Base-by-base conservation (phyloP, 2,329 filamentous ascomycete species). In the Cytospora piceicola region DNA sequence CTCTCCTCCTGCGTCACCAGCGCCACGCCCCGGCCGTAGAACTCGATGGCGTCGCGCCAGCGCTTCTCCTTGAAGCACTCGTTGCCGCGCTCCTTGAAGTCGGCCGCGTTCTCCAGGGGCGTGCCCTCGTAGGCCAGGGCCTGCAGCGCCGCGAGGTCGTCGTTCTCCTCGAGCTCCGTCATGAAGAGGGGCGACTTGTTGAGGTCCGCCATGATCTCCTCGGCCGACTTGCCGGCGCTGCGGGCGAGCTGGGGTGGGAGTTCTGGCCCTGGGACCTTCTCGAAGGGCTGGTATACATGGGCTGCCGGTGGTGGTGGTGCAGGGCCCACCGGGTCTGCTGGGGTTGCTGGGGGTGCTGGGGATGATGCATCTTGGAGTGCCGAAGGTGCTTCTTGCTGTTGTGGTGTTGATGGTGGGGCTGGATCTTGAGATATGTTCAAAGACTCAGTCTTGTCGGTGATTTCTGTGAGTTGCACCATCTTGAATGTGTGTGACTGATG, bases 51-150 rank as follows among this genome's bases (percentile, higher is more conserved):
- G 76, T 98, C 93, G 30, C 78, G 82, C 88, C 90, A 97, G 57
- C 87, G 83, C 76, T 88, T 89, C 63, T 83, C 83, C 71, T 85
- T 84, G 74, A 96, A 96, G 73, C 87, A 89, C 72, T 98, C 94
- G 76, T 99, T 99, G 39, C 95, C 95, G 71, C 93, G 91, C 75
- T 94, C 90, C 73, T 95, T 93, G 81, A 97, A 97, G 70, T 92
- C 92, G 54, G 85, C 80, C 24, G 89, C 91, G 68, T 96, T 90
- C 76, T 98, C 94, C 12, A 89, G 84, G 58, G 92, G 88, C 11
- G 93, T 94, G 24, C 95, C 96, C 80, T 99, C 95, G 75, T 97
- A 97, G 34, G 93, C 92, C 49, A 99, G 82, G 0, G 95, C 94
- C 75, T 92, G 90, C 67, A 99, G 83, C 0, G 95, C 96, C 72